Percentiles rank a stretch among this genome's conserved stretches.
Evolutionary conservation across 2,329 filamentous ascomycete genomes (phyloP).

Genomic region (Trichoderma koningii): DNA sequence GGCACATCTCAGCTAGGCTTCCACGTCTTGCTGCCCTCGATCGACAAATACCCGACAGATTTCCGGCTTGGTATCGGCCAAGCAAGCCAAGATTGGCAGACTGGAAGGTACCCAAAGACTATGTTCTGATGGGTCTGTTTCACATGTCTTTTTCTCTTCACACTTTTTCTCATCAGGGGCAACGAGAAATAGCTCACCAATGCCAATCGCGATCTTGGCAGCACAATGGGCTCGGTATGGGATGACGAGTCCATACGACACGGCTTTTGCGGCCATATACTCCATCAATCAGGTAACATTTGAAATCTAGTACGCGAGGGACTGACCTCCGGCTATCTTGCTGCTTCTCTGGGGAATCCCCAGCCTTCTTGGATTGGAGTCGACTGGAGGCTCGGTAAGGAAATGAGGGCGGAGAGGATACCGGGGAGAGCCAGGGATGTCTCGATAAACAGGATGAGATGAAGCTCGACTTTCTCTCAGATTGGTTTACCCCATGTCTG

Average conservation of each 20-base stretch:
- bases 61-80: not conserved
- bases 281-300: not conserved
- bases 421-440: too few relatives aligned
- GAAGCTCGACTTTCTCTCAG: too few relatives aligned
- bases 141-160: not conserved
- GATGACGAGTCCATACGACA: not conserved
- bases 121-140: not conserved
- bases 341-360: not conserved
- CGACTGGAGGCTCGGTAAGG: not conserved
- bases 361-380: not conserved
- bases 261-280: not conserved
- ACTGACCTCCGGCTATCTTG: not conserved
- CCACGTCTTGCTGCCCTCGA: not conserved
- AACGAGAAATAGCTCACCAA: not conserved
- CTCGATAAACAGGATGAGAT: too few relatives aligned
- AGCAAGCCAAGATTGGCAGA: not conserved
- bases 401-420: not conserved
- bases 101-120: not conserved
- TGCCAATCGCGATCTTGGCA: not conserved
- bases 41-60: not conserved
- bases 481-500: too few relatives aligned
- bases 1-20: not conserved
- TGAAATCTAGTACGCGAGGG: not conserved
- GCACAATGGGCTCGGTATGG: not conserved
- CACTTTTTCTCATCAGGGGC: not conserved